Conservation (phyloP, 192 early-diverging fungal species). For the Entomortierella beljakovae region DNA sequence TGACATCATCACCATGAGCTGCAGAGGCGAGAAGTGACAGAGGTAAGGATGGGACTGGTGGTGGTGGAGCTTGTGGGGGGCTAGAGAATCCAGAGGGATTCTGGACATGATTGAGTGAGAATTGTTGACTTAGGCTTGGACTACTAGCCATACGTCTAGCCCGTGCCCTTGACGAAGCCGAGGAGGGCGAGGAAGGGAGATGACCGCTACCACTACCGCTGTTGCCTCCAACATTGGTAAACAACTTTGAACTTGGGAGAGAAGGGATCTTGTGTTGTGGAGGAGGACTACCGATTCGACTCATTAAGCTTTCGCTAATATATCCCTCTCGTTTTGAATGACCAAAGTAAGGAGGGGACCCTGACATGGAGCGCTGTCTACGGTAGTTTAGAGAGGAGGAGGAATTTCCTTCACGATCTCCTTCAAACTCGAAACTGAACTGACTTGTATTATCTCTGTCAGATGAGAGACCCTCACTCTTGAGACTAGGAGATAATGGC, state of each 20-base stretch:
- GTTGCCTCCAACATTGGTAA: neutral
- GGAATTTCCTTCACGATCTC: neutral
- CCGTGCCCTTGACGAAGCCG: neutral
- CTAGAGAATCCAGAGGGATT: neutral
- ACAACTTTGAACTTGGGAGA: neutral
- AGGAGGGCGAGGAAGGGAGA: neutral
- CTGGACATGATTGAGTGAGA: neutral
- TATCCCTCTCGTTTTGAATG: constrained; percentile 12
- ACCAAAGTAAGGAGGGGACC: constrained; percentile 19
- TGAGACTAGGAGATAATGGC: constrained; percentile 3
- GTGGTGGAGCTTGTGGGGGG: constrained; percentile 11
- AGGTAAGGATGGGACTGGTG: constrained; percentile 14
- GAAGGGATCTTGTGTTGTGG: constrained; percentile 21
- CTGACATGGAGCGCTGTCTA: constrained; percentile 23
- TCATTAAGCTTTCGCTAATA: constrained; percentile 45
- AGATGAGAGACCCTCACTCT: constrained; percentile 21
- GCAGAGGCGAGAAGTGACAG: neutral
- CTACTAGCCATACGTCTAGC: constrained; percentile 40
- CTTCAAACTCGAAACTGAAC: constrained; percentile 4
- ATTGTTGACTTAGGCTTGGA: constrained; percentile 25
- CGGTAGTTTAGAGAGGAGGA: neutral
- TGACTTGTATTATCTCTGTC: neutral
- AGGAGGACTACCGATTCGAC: constrained; percentile 44
- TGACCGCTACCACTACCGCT: neutral
- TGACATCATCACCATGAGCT: neutral